Base-by-base conservation (phyloP, 106 monocot genomes). In the Allium fistulosum region DNA sequence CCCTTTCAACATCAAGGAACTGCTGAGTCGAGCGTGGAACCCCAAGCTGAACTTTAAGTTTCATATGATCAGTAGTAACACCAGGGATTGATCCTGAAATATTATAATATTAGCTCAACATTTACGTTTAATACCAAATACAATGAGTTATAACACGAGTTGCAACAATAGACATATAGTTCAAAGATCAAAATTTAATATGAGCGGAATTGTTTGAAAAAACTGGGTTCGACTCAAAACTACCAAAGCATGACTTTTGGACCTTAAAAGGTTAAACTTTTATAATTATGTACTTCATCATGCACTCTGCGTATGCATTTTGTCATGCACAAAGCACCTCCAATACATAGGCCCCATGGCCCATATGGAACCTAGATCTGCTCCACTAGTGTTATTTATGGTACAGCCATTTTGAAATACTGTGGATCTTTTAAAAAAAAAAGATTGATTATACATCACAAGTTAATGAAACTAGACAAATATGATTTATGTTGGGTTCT, bases 11-110 rank as follows among this genome's bases (percentile, higher is more conserved):
- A 46, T 99, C 92, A 60, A 99, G 77, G 17, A 84, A 80, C 49
- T 87, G 80, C 66, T 99, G 97, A 17, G 80, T 71, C 10, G 84
- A 69, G 17, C 68, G 72, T 53, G 97, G 97, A 26, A 99, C 87
- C 28, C 82, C 97, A 53, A 99, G 69, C 75, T 92, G 84, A 68
- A 99, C 84, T 63, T 81, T 62, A 69, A 99, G 89, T 77, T 99
- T 99, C 97, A 99, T 99, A 70, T 92, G 86, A 53, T 92, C 87
- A 49, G 84, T 61, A 59, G 75, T 85, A 48, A 99, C 92, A 57
- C 97, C 97, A 14, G 97, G 97, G 65, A 99, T 92, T 50, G 97
- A 82, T 47, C 97, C 97, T 99, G 81, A 37, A 65, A 37, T 37
- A 37, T 37, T 37, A 37, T 1, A 37, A 37, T 1, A 37, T 37